Evolutionary conservation across 2,329 filamentous ascomycete genomes (phyloP), one percentile per base, ranked within the genome.

Genomic region (Ceratocystis variospora): DNA sequence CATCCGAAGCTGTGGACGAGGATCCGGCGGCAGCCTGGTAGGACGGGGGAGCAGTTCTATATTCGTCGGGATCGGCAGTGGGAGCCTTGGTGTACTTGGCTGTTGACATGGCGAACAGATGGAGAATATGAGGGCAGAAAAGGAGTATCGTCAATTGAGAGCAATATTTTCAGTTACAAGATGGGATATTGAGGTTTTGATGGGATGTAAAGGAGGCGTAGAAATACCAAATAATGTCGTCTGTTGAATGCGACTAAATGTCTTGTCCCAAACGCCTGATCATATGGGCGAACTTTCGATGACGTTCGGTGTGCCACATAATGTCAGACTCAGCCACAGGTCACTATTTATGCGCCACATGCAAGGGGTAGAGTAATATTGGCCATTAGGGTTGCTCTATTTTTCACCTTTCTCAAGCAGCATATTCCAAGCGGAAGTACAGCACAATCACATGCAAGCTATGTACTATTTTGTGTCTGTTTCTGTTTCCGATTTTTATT

Each of bases 31-130:
- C 73, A 64, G 77, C 73, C 71, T 80, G 79, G 79, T 96, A 96
- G 68, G 89, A 89, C 22, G 93, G 93, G 70, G 93, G 92, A 73
- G 91, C 82, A 73, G 90, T 86, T 67, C 86, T 81, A 78, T 87
- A 93, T 71, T 89, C 87, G 71, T 95, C 83, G 59, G 91, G 93
- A 78, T 96, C 93, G 74, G 89, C 87, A 79, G 90, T 88, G 25
- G 91, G 86, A 72, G 90, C 90, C 63, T 86, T 83, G 70, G 88
- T 82, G 76, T 96, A 97, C 77, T 93, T 94, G 63, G 90, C 81
- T 71, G 84, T 90, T 68, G 85, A 80, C 89, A 93, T 93, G 66
- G 71, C 41, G 46, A 48, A 17, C 8, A 62, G 15, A 31, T 10
- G 48, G 19, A 33, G 12, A 4, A 22, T 6, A 31, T 53, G 10